Evolutionary conservation across 2,329 filamentous ascomycete species (phyloP).

Genomic region (Bipolaris zeicola): DNA sequence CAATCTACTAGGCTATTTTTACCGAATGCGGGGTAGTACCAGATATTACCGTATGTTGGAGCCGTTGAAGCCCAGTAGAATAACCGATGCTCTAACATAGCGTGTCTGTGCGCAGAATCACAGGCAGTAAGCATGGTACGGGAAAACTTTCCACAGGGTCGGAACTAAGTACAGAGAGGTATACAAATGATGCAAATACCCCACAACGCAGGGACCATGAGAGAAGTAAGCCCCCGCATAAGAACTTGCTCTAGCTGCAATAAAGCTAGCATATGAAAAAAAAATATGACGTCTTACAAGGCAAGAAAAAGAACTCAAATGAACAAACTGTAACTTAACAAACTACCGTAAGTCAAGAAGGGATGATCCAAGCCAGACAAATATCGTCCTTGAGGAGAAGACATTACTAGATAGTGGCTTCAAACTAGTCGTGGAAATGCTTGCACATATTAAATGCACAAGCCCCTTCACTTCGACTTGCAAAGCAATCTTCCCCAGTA

Average conservation of each 20-base stretch:
- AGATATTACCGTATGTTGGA: neutral
- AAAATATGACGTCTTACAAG: neutral
- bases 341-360: neutral
- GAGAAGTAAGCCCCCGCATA: neutral
- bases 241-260: neutral
- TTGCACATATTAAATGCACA: neutral
- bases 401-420: neutral
- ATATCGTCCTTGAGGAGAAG: neutral
- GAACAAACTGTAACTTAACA: neutral
- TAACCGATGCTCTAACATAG: neutral
- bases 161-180: neutral
- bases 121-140: neutral
- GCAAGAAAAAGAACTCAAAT: neutral
- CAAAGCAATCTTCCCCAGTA: neutral
- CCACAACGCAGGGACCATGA: neutral
- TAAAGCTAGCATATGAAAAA: neutral
- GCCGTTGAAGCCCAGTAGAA: neutral
- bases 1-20: neutral
- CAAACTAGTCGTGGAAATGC: neutral
- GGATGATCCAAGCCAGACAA: neutral
- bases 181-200: neutral
- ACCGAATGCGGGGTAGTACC: neutral
- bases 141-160: neutral
- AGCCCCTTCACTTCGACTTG: neutral
- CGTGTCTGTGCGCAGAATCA: neutral